phyloP scores from a whole-genome alignment of 1,284 basidiomycete genomes.

The Melampsora americana region DNA sequence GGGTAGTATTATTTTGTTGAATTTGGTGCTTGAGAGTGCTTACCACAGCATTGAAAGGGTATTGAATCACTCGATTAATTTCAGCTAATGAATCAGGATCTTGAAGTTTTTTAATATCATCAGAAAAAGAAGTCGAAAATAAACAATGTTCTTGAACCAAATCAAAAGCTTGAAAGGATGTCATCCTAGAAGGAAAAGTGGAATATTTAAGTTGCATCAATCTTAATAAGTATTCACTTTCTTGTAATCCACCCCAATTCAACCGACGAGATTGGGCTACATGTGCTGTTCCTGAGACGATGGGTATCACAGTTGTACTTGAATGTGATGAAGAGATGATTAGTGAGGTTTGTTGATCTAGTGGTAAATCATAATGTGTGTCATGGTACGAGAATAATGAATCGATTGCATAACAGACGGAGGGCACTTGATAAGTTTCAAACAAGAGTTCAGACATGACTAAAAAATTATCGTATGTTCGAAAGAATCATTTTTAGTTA shows the following conservation, averaged over 20 bases:
- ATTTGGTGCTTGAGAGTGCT: too few relatives aligned
- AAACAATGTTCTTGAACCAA: conserved; percentile 75
- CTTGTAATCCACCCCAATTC: conserved; percentile 86
- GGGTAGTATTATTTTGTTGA: background rate
- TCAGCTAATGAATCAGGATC: conserved; percentile 66
- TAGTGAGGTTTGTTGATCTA: conserved; percentile 65
- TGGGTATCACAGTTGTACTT: conserved; percentile 80
- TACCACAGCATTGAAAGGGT: conserved; percentile 69
- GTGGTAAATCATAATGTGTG: conserved; percentile 62
- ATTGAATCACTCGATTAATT: conserved; percentile 73
- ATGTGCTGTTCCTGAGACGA: conserved; percentile 73
- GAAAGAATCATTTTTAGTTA: background rate
- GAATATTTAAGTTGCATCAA: conserved; percentile 94
- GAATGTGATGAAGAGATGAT: conserved; percentile 79
- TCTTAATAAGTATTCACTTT: conserved; percentile 85
- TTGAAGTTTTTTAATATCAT: conserved; percentile 65
- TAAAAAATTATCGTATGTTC: conserved; percentile 52
- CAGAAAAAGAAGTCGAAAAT: conserved; percentile 68
- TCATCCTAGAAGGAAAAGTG: conserved; percentile 66
- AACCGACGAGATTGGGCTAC: conserved; percentile 76
- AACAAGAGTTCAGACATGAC: conserved; percentile 96
- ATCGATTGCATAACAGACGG: conserved; percentile 83
- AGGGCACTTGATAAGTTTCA: conserved; percentile 84
- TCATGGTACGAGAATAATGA: conserved; percentile 82
- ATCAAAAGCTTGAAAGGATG: conserved; percentile 60